Evolutionary conservation across 2,329 filamentous ascomycete genomes (phyloP).

Genomic region (Drechslerella stenobrocha): DNA sequence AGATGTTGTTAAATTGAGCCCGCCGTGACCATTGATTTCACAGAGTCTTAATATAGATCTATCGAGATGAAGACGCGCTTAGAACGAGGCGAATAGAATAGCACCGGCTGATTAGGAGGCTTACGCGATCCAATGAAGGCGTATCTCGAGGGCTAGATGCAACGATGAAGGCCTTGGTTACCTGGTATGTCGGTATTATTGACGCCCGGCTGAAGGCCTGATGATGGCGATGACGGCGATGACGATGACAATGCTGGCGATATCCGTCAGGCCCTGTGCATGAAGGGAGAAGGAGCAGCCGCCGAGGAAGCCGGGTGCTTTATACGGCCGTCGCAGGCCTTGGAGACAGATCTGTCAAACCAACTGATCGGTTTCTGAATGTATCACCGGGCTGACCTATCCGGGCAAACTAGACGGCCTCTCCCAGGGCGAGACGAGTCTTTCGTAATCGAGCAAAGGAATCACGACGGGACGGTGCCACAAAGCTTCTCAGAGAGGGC

Average conservation of each 20-base stretch:
- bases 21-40: too few relatives aligned
- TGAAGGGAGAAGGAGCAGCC: slow-evolving; percentile 2
- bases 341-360: slow-evolving; percentile 5
- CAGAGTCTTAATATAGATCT: slow-evolving; percentile 5
- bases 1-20: too few relatives aligned
- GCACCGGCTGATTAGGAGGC: too few relatives aligned
- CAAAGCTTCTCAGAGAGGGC: neutral
- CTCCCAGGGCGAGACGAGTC: neutral
- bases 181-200: too few relatives aligned
- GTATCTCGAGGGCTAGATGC: too few relatives aligned
- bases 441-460: neutral
- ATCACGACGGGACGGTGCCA: slow-evolving; percentile 1
- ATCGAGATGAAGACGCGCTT: slow-evolving; percentile 1
- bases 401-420: neutral
- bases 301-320: neutral
- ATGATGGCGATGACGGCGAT: too few relatives aligned
- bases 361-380: slow-evolving; percentile 2
- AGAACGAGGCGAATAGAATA: neutral
- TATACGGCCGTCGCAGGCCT: slow-evolving; percentile 1
- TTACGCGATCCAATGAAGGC: too few relatives aligned
- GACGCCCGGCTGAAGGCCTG: slow-evolving; percentile 4
- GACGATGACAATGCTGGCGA: too few relatives aligned
- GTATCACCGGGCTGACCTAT: neutral
- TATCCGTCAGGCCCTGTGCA: neutral
- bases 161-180: too few relatives aligned